These are phyloP conservation scores for Raphanus raphanistrum DNA, from an alignment of 345 rosid genomes.

Conservation along the genomic window DNA sequence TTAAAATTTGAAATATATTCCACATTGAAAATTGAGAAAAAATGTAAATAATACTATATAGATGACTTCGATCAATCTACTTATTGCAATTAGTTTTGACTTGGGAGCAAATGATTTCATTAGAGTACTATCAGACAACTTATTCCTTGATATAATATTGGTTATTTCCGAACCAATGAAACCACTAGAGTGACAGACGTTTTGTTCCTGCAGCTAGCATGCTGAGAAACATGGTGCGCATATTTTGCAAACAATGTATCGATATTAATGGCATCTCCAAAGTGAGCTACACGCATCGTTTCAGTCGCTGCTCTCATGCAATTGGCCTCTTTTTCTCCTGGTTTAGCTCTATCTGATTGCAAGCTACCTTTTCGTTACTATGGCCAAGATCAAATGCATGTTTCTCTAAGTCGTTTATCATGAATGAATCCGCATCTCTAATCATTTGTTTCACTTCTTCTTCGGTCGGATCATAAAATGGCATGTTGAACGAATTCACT, in stretches of 20 bases:
- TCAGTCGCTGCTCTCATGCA: constrained; percentile 51
- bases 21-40: no score
- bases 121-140: no score
- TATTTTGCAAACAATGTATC: constrained; percentile 21
- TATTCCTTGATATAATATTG: background rate
- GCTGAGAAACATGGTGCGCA: constrained; percentile 16
- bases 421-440: constrained; percentile 38
- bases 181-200: constrained; percentile 12
- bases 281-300: constrained; percentile 54
- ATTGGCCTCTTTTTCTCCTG: no score
- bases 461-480: constrained; percentile 25
- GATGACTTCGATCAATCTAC: no score
- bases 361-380: background rate
- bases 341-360: background rate
- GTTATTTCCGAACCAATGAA: constrained; percentile 19
- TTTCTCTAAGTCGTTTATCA: constrained; percentile 20
- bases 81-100: no score
- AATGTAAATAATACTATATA: no score
- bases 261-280: constrained; percentile 40
- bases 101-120: no score
- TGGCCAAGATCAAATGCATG: constrained; percentile 16
- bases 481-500: constrained; percentile 42
- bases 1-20: no score
- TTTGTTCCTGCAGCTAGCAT: constrained; percentile 33
- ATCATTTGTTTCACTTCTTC: constrained; percentile 35